Evolutionary conservation across 164 flowering plant genomes (phyloP).

Genomic region (Sextonia rubra): DNA sequence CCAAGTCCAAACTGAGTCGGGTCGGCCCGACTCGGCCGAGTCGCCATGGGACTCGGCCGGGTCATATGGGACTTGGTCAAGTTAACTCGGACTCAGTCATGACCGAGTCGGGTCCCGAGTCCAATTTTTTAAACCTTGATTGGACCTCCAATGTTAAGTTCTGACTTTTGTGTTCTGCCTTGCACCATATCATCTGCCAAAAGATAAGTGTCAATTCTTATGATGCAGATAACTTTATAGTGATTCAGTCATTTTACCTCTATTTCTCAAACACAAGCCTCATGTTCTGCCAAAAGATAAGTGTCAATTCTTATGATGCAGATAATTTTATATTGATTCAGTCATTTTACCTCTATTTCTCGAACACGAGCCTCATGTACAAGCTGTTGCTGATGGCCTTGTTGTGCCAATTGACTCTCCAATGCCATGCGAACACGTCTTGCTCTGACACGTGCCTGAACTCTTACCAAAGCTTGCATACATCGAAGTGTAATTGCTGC

Average conservation of each 20-base stretch:
- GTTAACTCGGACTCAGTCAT: too few species aligned
- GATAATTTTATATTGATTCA: not conserved
- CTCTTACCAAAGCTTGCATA: slow-evolving; percentile 99
- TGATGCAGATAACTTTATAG: not conserved
- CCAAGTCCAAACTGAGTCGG: too few species aligned
- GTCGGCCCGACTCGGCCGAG: too few species aligned
- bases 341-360: slow-evolving; percentile 71
- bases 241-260: slow-evolving; percentile 43
- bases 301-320: not conserved
- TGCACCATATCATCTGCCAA: not conserved
- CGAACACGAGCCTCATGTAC: slow-evolving; percentile 71
- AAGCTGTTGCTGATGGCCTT: slow-evolving; percentile 69
- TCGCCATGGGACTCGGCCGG: too few species aligned
- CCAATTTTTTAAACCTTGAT: too few species aligned
- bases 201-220: not conserved
- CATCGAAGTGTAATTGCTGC: slow-evolving; percentile 96
- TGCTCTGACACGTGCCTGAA: slow-evolving; percentile 98
- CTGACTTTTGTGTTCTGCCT: not conserved
- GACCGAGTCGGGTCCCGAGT: too few species aligned
- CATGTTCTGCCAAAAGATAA: slow-evolving; percentile 33
- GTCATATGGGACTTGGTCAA: too few species aligned
- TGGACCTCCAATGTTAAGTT: too few species aligned
- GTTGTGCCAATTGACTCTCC: slow-evolving; percentile 69
- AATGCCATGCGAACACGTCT: slow-evolving; percentile 93
- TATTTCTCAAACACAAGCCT: slow-evolving; percentile 76